A percentile compares a stretch with the other conserved stretches of the same genome.
Evolutionary conservation across 345 rosid genomes (phyloP).

Genomic region (Crucihimalaya himalaica): DNA sequence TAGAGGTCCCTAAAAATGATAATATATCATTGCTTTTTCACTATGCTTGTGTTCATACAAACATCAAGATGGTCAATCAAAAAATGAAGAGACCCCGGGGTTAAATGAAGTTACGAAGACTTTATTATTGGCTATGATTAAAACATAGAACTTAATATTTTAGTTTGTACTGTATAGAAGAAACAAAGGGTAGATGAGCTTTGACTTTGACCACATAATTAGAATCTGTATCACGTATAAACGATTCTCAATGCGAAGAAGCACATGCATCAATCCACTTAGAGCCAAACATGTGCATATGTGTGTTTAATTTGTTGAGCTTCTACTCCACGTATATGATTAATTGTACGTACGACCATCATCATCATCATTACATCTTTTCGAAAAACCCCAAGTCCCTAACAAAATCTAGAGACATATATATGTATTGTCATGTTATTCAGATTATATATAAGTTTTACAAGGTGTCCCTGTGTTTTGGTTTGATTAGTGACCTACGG

Average conservation of each 20-base stretch:
- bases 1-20: background rate
- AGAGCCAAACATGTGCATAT: slow-evolving; percentile 23
- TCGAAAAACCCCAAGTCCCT: background rate
- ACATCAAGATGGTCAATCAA: background rate
- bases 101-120: background rate
- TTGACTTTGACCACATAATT: slow-evolving; percentile 37
- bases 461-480: background rate
- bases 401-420: background rate
- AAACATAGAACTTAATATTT: slow-evolving; percentile 17
- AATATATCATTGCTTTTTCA: slow-evolving; percentile 10
- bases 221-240: slow-evolving; percentile 31
- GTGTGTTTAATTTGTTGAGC: slow-evolving; percentile 11
- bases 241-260: slow-evolving; percentile 32
- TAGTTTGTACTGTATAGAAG: slow-evolving; percentile 18
- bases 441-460: background rate
- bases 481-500: background rate
- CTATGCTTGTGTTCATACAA: background rate
- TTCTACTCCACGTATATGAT: slow-evolving; percentile 8
- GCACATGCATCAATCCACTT: slow-evolving; percentile 31
- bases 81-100: slow-evolving; percentile 9
- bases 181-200: slow-evolving; percentile 24
- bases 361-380: background rate
- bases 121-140: slow-evolving; percentile 31
- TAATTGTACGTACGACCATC: background rate
- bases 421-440: background rate